Evolutionary conservation across 768 basidiomycete genomes (phyloP), one percentile per base, ranked within the genome.

Genomic region (Rhodotorula sphaerocarpa): DNA sequence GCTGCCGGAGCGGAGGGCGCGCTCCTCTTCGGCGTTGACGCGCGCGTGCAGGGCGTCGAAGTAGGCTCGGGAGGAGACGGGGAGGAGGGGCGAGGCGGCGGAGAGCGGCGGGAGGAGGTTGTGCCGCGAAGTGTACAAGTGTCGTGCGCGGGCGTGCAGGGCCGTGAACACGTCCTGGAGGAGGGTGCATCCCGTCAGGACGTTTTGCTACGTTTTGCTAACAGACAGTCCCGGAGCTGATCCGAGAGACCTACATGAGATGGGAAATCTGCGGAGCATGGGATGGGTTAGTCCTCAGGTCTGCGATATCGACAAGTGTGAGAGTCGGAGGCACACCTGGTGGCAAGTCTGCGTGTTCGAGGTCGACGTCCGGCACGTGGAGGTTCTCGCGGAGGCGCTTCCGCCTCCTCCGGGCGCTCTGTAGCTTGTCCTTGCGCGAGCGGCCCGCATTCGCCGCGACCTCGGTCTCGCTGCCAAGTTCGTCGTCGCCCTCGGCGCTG

Each of bases 41-140:
- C 3, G 25, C 2, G n/a, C 27, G 6, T 20, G 15, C 11, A 57
- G 16, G 10, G 36, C 7, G 33, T 46, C 48, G 44, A 68, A 57
- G 42, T 64, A 56, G 1, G 41, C 34, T 23, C 36, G 9, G 11
- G 55, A 30, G 23, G 57, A 0, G 0, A 34, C 44, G 0, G 67
- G 53, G 34, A 64, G 59, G 25, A 36, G 10, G 1, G 67, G 59
- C 0, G 23, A 1, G 21, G 34, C 10, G 4, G 48, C n/a, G 3
- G 67, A 58, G n/a, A 64, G 56, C 0, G 52, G 53, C 1, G 67
- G 67, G 25, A 68, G 47, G 56, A 68, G 55, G 43, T 31, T 3
- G 52, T 59, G 36, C 3, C 6, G 27, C 0, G 47, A 15, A 28
- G 42, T 1, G 36, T 57, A 34, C 48, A 51, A 50, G 20, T 30